These are phyloP conservation scores for Endothia cerciana DNA, from an alignment of 2,329 filamentous ascomycete species.

Conservation along the genomic window DNA sequence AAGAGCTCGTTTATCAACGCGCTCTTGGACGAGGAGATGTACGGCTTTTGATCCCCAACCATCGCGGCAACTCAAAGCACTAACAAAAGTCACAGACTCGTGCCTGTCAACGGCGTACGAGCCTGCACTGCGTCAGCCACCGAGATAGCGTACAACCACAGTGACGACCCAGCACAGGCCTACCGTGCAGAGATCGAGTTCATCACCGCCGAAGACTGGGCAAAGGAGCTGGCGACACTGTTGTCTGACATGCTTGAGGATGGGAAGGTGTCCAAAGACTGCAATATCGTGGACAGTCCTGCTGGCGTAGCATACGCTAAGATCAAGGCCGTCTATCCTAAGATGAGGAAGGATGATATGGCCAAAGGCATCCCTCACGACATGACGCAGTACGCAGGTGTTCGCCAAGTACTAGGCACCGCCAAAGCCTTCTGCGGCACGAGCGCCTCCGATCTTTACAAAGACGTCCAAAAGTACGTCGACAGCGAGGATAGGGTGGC, in stretches of 20 bases:
- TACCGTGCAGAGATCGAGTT: slow-evolving; percentile 65
- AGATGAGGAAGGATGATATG: slow-evolving; percentile 45
- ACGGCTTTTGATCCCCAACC: not conserved
- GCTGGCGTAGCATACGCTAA: slow-evolving; percentile 54
- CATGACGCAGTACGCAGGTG: slow-evolving; percentile 46
- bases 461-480: slow-evolving; percentile 52
- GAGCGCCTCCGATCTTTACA: slow-evolving; percentile 47
- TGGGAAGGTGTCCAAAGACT: slow-evolving; percentile 40
- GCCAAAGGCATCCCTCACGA: slow-evolving; percentile 40
- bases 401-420: slow-evolving; percentile 51
- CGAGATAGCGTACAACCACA: slow-evolving; percentile 61
- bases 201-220: slow-evolving; percentile 56
- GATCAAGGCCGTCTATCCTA: slow-evolving; percentile 52
- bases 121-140: slow-evolving; percentile 66
- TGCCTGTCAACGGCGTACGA: slow-evolving; percentile 54
- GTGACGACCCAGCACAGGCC: slow-evolving; percentile 36
- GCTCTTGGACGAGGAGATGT: slow-evolving; percentile 61
- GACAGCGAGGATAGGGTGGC: slow-evolving; percentile 56
- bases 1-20: slow-evolving; percentile 68
- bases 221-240: slow-evolving; percentile 52
- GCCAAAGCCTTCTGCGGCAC: slow-evolving; percentile 44
- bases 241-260: slow-evolving; percentile 50
- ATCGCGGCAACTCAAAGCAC: slow-evolving; percentile 31
- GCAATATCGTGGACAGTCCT: slow-evolving; percentile 33
- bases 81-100: slow-evolving; percentile 35